These are phyloP conservation scores for Venturia asperata DNA, from an alignment of 2,329 filamentous ascomycete species.

Conservation along the genomic window DNA sequence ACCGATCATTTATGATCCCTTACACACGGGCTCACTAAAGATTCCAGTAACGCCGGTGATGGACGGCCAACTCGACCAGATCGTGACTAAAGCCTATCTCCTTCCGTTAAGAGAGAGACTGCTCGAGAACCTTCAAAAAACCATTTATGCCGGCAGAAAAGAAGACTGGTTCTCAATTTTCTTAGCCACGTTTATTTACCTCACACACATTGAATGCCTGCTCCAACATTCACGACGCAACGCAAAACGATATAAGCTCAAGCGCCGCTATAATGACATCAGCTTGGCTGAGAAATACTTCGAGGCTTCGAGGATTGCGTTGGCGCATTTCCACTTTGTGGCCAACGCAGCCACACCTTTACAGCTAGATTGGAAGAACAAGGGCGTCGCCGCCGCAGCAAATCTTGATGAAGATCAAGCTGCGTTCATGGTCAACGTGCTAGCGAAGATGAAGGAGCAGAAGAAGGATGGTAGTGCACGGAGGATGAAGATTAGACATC, in stretches of 20 bases:
- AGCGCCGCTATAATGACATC: slow-evolving; percentile 17
- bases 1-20: slow-evolving; percentile 14
- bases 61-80: slow-evolving; percentile 23
- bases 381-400: slow-evolving; percentile 5
- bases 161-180: slow-evolving; percentile 23
- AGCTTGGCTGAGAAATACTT: slow-evolving; percentile 17
- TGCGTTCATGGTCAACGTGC: slow-evolving; percentile 53
- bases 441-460: slow-evolving; percentile 55
- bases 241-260: slow-evolving; percentile 20
- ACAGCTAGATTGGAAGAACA: slow-evolving; percentile 12
- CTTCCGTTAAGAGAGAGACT: slow-evolving; percentile 18
- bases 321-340: slow-evolving; percentile 19
- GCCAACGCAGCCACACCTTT: slow-evolving; percentile 9
- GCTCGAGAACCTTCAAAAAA: slow-evolving; percentile 20
- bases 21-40: slow-evolving; percentile 16
- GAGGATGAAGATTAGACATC: slow-evolving; percentile 6
- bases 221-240: slow-evolving; percentile 21
- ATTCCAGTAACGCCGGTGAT: slow-evolving; percentile 22
- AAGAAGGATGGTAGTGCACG: slow-evolving; percentile 28
- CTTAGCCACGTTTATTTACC: slow-evolving; percentile 20
- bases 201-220: slow-evolving; percentile 21
- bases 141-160: slow-evolving; percentile 16
- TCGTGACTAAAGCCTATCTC: slow-evolving; percentile 21
- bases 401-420: slow-evolving; percentile 45
- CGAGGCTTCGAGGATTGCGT: slow-evolving; percentile 5